Conservation (phyloP, 2,329 filamentous ascomycete species). For the Hawksworthiomyces lignivorus region DNA sequence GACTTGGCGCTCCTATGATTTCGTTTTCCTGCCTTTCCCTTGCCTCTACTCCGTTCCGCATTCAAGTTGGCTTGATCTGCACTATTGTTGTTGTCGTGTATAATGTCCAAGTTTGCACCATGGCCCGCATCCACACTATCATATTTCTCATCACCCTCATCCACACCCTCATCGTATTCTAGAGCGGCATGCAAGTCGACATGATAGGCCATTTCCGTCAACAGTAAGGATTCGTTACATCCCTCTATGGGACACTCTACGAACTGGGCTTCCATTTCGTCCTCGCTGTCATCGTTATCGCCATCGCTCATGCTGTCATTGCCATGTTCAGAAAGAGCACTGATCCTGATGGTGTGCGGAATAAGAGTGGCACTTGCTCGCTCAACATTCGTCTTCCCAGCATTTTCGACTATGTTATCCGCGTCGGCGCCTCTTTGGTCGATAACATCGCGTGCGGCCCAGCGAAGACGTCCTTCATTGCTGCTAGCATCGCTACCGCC, state of each 20-base stretch:
- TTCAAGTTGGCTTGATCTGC: neutral
- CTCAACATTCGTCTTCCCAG: too few species aligned
- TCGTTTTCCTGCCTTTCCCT: neutral
- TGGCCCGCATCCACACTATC: too few species aligned
- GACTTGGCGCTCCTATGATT: too few species aligned
- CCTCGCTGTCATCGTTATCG: neutral
- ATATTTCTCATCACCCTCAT: slow-evolving; percentile 1
- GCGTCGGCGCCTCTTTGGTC: too few species aligned
- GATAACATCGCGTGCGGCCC: too few species aligned
- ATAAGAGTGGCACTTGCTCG: too few species aligned
- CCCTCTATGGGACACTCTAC: slow-evolving; percentile 46
- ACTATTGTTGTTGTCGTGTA: too few species aligned
- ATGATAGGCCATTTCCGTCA: slow-evolving; percentile 48
- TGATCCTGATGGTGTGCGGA: too few species aligned
- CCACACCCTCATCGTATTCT: slow-evolving; percentile 25
- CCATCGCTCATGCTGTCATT: neutral
- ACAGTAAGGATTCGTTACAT: slow-evolving; percentile 51
- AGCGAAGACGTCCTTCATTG: too few species aligned
- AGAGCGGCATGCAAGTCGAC: slow-evolving; percentile 48
- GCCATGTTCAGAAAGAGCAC: neutral
- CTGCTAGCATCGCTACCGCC: too few species aligned
- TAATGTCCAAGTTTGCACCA: too few species aligned
- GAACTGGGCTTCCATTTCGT: slow-evolving; percentile 28
- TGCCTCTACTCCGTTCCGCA: neutral
- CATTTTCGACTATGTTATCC: too few species aligned